Base-by-base conservation (phyloP, 2,329 filamentous ascomycete species). In the Fusarium tricinctum region DNA sequence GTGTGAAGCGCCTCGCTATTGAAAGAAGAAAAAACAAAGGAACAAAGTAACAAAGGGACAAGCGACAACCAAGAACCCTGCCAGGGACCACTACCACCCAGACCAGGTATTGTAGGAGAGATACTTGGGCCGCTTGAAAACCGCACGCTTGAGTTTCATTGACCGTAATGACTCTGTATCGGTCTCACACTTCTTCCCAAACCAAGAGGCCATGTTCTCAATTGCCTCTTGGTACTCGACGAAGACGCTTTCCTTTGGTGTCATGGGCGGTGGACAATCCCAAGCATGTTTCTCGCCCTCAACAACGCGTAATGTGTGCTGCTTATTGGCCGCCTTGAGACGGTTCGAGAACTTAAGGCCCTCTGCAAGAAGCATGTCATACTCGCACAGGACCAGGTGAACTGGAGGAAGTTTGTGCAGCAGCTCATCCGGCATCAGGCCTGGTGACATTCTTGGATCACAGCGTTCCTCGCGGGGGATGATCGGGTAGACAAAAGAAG, bases 361-460 rank as follows among this genome's bases (percentile, higher is more conserved):
- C 73, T 90, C 88, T 3, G 79, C 80, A 12, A 88, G 81, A n/a
- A 90, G 76, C 86, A 90, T 90, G 74, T 90, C 87, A 75, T 84
- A 86, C 78, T 91, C 88, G 77, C 88, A 91, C 4, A 89, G 84
- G 70, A 86, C 87, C 42, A 90, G 78, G 19, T 89, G 81, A 4
- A 90, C 76, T 17, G 85, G 83, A 1, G 83, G 80, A 4, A 89
- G 83, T 39, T 86, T 80, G 13, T 78, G 78, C 5, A 90, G 70
- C n/a, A 86, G 70, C 28, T 82, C 81, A 66, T 88, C 84, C 0
- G 83, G 76, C 58, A 88, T 88, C 9, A 86, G 81, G 5, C 83
- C 85, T 0, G 89, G 89, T 0, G 87, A 89, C 5, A 91, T 79
- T 20, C 84, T 84, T 3, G 85, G 86, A 59, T 88, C 83, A 3